Base-by-base conservation (phyloP, 2,329 filamentous ascomycete genomes). In the Clarireedia paspali region DNA sequence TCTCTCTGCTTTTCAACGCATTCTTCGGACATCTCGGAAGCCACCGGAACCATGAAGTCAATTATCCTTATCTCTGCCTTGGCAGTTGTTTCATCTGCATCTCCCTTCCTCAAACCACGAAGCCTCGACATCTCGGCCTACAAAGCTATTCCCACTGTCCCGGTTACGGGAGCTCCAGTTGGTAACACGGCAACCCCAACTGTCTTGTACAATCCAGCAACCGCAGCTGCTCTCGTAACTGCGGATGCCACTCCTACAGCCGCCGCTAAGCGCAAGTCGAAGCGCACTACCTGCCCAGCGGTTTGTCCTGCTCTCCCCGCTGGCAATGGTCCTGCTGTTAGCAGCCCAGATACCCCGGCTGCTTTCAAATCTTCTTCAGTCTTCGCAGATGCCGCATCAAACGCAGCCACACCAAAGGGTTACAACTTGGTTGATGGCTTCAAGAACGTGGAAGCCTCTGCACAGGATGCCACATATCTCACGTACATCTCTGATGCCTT, bases 401-500 rank as follows among this genome's bases (percentile, higher is more conserved):
- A 50, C 1, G 53, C 53, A 26, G 27, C 20, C 6, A 55, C 53
- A 27, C 53, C 53, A 15, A 7, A 34, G 34, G 17, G 3, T 12
- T 55, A 55, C 15, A 20, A 15, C 12, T 30, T 50, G n/a, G 53
- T 45, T 15, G 47, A 45, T 20, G 47, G 47, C 2, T 55, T 55
- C 20, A 20, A 50, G 15, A 50, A 55, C 24, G 6, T 50, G 40
- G 38, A 55, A 7, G 39, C 47, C 15, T 24, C 47, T 2, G 53
- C 47, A 36, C 20, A 55, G 38, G 49, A 45, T 20, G 26, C 47
- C 14, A 55, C 53, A 50, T 55, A 55, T 6, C 24, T 55, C 15
- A 55, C 53, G n/a, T 55, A 50, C 15, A 50, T 55, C 47, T 55
- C 53, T 4, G 47, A 55, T 26, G 30, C 47, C 17, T 12, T 55